A percentile compares a stretch with the other conserved stretches of the same genome.
These are phyloP conservation scores for Polytrichum formosum DNA, from an alignment of 225 moss, liverwort and hornwort genomes.

Conservation along the genomic window DNA sequence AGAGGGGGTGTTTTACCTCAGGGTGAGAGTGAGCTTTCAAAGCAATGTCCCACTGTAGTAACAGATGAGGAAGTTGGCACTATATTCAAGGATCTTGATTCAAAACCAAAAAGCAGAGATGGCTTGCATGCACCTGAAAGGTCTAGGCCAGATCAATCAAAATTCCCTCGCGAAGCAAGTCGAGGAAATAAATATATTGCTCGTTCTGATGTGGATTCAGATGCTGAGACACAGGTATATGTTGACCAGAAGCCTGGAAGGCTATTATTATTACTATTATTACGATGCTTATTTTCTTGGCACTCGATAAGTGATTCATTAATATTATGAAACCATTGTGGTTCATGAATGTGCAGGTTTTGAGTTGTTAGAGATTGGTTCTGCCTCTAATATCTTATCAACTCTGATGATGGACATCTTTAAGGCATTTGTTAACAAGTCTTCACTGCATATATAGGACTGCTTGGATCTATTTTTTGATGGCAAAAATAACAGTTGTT, in stretches of 20 bases:
- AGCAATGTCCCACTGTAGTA: slow-evolving; percentile 10
- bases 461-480: too few relatives aligned
- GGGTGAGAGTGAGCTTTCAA: slow-evolving; percentile 8
- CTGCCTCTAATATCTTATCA: neutral
- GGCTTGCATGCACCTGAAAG: slow-evolving; percentile 12
- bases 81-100: slow-evolving; percentile 10
- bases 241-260: neutral
- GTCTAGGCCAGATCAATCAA: slow-evolving; percentile 6
- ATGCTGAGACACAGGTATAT: slow-evolving; percentile 42
- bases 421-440: neutral
- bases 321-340: too few relatives aligned
- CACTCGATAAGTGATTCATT: too few relatives aligned
- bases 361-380: neutral
- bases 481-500: too few relatives aligned
- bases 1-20: slow-evolving; percentile 9
- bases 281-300: too few relatives aligned
- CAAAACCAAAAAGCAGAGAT: slow-evolving; percentile 14
- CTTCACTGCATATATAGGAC: neutral
- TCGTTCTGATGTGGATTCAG: slow-evolving; percentile 34
- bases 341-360: too few relatives aligned
- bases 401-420: neutral
- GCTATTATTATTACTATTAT: neutral
- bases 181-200: slow-evolving; percentile 15
- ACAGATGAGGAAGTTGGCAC: slow-evolving; percentile 17
- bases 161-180: slow-evolving; percentile 5